Conservation (phyloP, 75 land plant genomes). For the Sequoiadendron giganteum region DNA sequence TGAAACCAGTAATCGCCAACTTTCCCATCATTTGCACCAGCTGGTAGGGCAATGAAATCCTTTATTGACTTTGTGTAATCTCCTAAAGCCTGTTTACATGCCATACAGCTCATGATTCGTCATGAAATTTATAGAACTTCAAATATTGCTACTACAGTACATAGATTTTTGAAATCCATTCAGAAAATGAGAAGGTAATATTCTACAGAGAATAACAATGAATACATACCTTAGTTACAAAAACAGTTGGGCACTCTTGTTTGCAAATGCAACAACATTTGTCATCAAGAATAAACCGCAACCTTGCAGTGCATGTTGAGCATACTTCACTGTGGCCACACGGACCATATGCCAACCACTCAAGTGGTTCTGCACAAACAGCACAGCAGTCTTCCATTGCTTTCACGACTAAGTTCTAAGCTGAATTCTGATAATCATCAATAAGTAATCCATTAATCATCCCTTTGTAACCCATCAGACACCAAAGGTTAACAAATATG, state of each 20-base stretch:
- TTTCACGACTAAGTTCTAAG: not conserved
- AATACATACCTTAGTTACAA: conserved; percentile 75
- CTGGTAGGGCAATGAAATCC: conserved; percentile 65
- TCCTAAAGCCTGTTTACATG: conserved; percentile 74
- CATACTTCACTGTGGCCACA: conserved; percentile 98
- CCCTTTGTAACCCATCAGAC: not conserved
- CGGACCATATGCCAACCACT: conserved; percentile 92
- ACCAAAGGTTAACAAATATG: not conserved
- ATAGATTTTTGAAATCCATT: not conserved
- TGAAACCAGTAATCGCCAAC: conserved; percentile 61
- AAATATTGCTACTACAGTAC: not conserved
- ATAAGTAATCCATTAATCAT: not conserved
- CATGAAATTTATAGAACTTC: not conserved
- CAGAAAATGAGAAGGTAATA: not conserved
- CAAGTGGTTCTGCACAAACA: conserved; percentile 89
- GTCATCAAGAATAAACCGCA: conserved; percentile 88
- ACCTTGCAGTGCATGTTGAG: conserved; percentile 83
- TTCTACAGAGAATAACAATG: not conserved
- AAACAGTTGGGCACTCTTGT: conserved; percentile 65
- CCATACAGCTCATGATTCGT: not conserved
- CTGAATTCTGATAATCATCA: not conserved
- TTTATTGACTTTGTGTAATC: conserved; percentile 68
- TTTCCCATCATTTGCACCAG: conserved; percentile 42
- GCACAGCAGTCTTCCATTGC: conserved; percentile 97
- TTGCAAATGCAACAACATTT: conserved; percentile 94